These are phyloP conservation scores for Picochlorum costavermella DNA, from an alignment of 139 green algal species.

Conservation along the genomic window DNA sequence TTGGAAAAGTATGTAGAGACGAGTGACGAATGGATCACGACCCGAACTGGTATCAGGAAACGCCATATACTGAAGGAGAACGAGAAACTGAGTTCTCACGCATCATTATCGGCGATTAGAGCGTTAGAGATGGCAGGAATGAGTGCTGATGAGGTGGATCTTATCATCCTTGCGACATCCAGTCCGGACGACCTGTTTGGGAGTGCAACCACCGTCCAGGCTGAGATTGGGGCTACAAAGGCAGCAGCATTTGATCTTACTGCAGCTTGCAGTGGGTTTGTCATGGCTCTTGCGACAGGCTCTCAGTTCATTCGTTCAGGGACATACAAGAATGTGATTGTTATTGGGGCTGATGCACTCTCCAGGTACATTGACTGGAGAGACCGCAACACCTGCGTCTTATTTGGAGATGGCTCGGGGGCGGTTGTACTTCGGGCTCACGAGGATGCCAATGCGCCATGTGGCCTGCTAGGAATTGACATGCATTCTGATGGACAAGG, in stretches of 20 bases:
- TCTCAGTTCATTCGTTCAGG: conserved; percentile 74
- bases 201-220: conserved; percentile 71
- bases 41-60: conserved; percentile 77
- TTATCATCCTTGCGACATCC: conserved; percentile 91
- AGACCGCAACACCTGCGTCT: conserved; percentile 88
- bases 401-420: conserved; percentile 94
- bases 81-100: conserved; percentile 62
- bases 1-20: conserved; percentile 88
- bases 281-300: conserved; percentile 84
- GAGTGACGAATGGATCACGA: conserved; percentile 94
- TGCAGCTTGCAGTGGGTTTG: conserved; percentile 95
- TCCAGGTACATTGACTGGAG: conserved; percentile 91
- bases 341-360: conserved; percentile 91
- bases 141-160: conserved; percentile 69
- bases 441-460: conserved; percentile 31
- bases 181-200: conserved; percentile 94
- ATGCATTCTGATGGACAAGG: conserved; percentile 82
- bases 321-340: conserved; percentile 69
- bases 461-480: conserved; percentile 68
- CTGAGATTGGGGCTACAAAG: conserved; percentile 67
- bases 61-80: conserved; percentile 69
- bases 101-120: conserved; percentile 42
- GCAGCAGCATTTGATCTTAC: conserved; percentile 93
- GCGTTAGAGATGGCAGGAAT: conserved; percentile 87
- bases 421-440: conserved; percentile 70